phyloP scores from a whole-genome alignment of 192 early-diverging fungal species.

The Kappamyces sp. region DNA sequence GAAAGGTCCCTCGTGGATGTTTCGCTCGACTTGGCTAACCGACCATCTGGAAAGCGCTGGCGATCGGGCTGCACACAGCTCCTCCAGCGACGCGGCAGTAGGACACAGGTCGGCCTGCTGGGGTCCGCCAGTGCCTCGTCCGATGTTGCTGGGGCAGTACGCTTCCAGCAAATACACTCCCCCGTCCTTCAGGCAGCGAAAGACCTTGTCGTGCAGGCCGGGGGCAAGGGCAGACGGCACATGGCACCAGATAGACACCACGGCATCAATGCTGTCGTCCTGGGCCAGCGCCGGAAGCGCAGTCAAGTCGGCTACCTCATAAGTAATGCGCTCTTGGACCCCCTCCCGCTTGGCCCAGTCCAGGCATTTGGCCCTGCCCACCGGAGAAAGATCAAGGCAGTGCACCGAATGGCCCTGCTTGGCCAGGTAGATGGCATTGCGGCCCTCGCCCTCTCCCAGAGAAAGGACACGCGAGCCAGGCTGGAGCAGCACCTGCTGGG shows the following conservation, averaged over 20 bases:
- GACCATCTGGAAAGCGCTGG: no score
- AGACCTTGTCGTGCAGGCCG: not conserved
- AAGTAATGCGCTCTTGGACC: not conserved
- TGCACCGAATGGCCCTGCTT: constrained; percentile 21
- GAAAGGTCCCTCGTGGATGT: constrained; percentile 8
- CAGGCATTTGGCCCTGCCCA: constrained; percentile 13
- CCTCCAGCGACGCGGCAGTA: not conserved
- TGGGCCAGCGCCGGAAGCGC: not conserved
- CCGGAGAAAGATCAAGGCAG: constrained; percentile 16
- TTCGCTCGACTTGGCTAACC: constrained; percentile 15
- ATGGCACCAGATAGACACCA: constrained; percentile 6
- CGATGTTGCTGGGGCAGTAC: constrained; percentile 16
- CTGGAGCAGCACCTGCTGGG: not conserved
- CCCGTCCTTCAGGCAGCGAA: not conserved
- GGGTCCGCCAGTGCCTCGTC: constrained; percentile 18
- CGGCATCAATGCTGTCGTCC: not conserved
- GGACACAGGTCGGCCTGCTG: constrained; percentile 13
- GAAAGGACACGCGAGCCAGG: not conserved
- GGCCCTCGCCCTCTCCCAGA: constrained; percentile 23
- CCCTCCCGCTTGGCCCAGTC: constrained; percentile 6
- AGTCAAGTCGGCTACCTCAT: not conserved
- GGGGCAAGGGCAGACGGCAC: not conserved
- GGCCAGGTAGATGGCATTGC: constrained; percentile 23
- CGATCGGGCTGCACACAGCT: constrained; percentile 6
- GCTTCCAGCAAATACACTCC: constrained; percentile 19